Conservation (phyloP, 2,329 filamentous ascomycete genomes). For the Colletotrichum orchidophilum region DNA sequence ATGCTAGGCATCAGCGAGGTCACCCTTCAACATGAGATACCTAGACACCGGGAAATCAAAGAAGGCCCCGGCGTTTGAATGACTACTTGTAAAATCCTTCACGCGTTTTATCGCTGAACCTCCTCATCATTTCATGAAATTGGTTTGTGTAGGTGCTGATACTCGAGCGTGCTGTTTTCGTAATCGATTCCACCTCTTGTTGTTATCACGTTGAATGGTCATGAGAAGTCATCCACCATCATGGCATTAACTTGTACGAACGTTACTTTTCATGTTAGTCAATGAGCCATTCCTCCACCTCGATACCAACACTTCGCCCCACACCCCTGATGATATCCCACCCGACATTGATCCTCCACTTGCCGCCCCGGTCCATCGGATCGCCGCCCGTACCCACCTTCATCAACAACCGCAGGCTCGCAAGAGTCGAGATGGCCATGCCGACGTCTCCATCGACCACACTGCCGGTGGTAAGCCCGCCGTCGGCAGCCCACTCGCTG, state of each 20-base stretch:
- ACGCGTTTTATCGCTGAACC: rapidly evolving
- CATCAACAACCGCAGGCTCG: conserved; percentile 74
- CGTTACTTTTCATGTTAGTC: conserved; percentile 56
- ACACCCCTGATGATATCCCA: conserved; percentile 80
- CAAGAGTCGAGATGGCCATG: conserved; percentile 76
- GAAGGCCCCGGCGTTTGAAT: not conserved
- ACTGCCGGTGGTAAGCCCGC: conserved; percentile 46
- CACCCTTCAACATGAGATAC: not conserved
- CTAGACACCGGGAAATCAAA: not conserved
- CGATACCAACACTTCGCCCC: conserved; percentile 79
- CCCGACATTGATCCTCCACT: conserved; percentile 81
- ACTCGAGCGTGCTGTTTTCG: no score
- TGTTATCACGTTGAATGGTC: not conserved
- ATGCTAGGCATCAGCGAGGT: not conserved
- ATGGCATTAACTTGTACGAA: not conserved
- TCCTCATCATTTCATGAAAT: not conserved
- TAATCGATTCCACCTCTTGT: no score
- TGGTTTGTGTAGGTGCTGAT: rapidly evolving
- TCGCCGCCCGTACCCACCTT: conserved; percentile 71
- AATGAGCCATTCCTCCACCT: conserved; percentile 79
- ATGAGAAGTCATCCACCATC: not conserved
- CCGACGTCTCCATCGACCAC: conserved; percentile 64
- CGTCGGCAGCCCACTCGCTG: conserved; percentile 58
- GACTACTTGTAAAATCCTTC: no score
- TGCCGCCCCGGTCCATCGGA: conserved; percentile 72